Conservation (phyloP, 345 rosid species). For the Populus davidiana region DNA sequence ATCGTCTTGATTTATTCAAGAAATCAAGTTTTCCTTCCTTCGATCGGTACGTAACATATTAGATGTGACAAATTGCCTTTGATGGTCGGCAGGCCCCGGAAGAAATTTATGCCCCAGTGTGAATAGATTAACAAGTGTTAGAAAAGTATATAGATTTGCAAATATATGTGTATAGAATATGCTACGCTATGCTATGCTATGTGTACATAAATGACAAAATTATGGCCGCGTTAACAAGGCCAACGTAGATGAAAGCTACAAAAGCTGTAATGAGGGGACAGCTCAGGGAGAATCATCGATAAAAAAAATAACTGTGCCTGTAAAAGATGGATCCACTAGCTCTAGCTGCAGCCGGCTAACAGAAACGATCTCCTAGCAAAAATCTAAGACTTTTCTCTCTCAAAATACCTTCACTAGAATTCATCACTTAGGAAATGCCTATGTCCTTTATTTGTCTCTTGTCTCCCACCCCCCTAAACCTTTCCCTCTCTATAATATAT, state of each 20-base stretch:
- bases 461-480: neutral
- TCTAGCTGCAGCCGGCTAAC: constrained; percentile 17
- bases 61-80: neutral
- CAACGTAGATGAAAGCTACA: constrained; percentile 27
- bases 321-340: constrained; percentile 4
- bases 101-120: neutral
- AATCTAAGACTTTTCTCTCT: constrained; percentile 17
- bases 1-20: neutral
- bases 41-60: neutral
- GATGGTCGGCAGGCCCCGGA: constrained; percentile 7
- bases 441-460: constrained; percentile 2
- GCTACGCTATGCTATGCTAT: too few relatives aligned
- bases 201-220: constrained; percentile 8
- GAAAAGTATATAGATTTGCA: neutral
- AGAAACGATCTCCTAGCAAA: constrained; percentile 13
- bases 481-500: neutral
- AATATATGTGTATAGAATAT: neutral
- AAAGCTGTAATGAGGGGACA: constrained; percentile 15
- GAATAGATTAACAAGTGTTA: neutral
- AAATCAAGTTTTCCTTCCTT: neutral
- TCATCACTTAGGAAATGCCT: constrained; percentile 1
- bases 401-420: neutral
- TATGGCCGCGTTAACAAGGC: constrained; percentile 22
- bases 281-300: neutral
- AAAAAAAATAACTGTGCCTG: neutral